These are phyloP conservation scores for Boletus eberwhitei DNA, from an alignment of 768 basidiomycete genomes.

Conservation along the genomic window DNA sequence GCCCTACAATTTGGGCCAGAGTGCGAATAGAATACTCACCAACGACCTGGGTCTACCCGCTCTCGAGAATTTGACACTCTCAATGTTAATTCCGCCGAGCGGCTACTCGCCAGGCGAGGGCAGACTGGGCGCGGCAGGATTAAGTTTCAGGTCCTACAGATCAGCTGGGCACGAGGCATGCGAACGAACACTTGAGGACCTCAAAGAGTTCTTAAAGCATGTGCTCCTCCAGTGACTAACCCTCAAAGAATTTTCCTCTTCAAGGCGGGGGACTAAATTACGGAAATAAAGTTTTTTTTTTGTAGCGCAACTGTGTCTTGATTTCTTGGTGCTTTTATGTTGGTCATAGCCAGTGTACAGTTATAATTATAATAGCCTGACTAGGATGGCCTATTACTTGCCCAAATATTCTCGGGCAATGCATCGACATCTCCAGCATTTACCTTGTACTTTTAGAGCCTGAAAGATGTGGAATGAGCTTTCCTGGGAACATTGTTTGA, in stretches of 20 bases:
- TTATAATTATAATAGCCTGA: background rate
- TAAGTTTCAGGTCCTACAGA: conserved; percentile 65
- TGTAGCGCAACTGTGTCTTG: background rate
- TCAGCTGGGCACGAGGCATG: conserved; percentile 66
- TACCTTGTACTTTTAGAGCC: background rate
- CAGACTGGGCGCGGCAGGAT: conserved; percentile 38
- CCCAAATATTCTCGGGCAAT: background rate
- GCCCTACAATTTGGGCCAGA: conserved; percentile 47
- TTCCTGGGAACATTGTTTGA: background rate
- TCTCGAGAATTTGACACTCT: conserved; percentile 35
- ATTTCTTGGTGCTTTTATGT: background rate
- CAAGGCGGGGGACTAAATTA: background rate
- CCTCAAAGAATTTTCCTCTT: background rate
- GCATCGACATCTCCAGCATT: background rate
- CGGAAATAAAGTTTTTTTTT: background rate
- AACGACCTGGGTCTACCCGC: conserved; percentile 47
- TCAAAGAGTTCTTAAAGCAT: conserved; percentile 67
- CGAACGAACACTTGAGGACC: conserved; percentile 63
- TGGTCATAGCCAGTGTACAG: background rate
- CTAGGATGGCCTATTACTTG: background rate
- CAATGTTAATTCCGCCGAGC: conserved; percentile 25
- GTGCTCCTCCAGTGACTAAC: conserved; percentile 39
- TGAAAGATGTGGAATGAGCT: background rate
- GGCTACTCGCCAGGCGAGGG: conserved; percentile 17
- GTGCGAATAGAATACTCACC: conserved; percentile 57